Evolutionary conservation across 108 stramenopile species (phyloP), one percentile per base, ranked within the genome.

Genomic region (Fragilaria radians): DNA sequence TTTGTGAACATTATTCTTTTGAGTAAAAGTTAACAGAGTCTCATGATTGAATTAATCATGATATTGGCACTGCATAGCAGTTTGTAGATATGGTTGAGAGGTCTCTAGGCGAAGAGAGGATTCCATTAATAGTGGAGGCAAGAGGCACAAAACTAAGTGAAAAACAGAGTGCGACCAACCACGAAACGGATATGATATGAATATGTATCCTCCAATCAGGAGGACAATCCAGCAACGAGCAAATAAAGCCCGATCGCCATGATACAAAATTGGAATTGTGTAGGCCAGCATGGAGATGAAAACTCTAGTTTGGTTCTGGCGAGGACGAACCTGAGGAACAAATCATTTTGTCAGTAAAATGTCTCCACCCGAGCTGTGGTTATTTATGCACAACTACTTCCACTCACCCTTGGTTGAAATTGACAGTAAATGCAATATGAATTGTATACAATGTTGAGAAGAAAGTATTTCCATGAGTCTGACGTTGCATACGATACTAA

Each of bases 101-200:
- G n/a, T n/a, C n/a, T n/a, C n/a, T n/a, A n/a, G n/a, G n/a, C n/a
- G n/a, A n/a, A n/a, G n/a, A n/a, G n/a, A n/a, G n/a, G 42, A 55
- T 24, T 34, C 30, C 65, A 81, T 72, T 2, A 81, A 30, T 9
- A 82, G 28, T 0, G 81, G 76, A n/a, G 81, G 76, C 1, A 80
- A 48, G 49, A 74, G 68, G 2, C 66, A 58, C 36, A 81, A 28
- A 9, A 81, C 57, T 11, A 83, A 32, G 51, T 91, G 89, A 61
- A 91, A 91, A 26, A 73, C 65, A 1, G 76, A 42, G 54, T 91
- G 89, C 5, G 82, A 83, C 85, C 85, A 91, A 4, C 89, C 89
- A 45, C 82, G 82, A 58, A 87, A 59, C 19, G 89, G 89, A 68
- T 91, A 91, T 18, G 14, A 45, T 2, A 62, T 32, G 54, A 85